These are phyloP conservation scores for Colletotrichum tofieldiae DNA, from an alignment of 2,329 filamentous ascomycete species.

Conservation along the genomic window DNA sequence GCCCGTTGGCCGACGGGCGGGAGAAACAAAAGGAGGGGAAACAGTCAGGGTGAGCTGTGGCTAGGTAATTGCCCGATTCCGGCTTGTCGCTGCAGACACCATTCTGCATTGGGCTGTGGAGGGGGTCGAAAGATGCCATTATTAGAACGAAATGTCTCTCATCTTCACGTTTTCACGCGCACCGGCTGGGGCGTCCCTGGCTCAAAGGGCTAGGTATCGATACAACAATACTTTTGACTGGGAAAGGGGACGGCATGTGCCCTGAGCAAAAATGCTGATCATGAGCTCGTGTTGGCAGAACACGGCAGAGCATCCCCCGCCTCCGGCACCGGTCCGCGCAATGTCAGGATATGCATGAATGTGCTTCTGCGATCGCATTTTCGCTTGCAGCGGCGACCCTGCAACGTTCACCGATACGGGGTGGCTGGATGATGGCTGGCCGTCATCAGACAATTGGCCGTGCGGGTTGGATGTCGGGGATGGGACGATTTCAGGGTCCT, in stretches of 20 bases:
- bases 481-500: constrained; percentile 24
- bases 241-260: background rate
- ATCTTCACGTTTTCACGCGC: background rate
- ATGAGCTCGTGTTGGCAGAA: constrained; percentile 23
- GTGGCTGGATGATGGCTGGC: constrained; percentile 22
- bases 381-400: constrained; percentile 14
- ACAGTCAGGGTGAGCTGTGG: background rate
- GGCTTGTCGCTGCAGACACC: constrained; percentile 28
- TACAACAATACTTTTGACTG: background rate
- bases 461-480: background rate
- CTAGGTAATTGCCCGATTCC: constrained; percentile 29
- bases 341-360: constrained; percentile 21
- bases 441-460: background rate
- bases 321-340: background rate
- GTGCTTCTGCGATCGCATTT: background rate
- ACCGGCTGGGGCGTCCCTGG: background rate
- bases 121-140: constrained; percentile 20
- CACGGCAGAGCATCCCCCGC: background rate
- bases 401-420: background rate
- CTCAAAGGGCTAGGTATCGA: background rate
- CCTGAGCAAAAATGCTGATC: constrained; percentile 25
- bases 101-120: constrained; percentile 15
- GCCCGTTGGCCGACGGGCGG: constrained; percentile 30
- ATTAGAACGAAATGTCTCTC: constrained; percentile 34
- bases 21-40: constrained; percentile 30